Evolutionary conservation across 495 filamentous ascomycete genomes (phyloP).

Genomic region (Xylaria palmicola): DNA sequence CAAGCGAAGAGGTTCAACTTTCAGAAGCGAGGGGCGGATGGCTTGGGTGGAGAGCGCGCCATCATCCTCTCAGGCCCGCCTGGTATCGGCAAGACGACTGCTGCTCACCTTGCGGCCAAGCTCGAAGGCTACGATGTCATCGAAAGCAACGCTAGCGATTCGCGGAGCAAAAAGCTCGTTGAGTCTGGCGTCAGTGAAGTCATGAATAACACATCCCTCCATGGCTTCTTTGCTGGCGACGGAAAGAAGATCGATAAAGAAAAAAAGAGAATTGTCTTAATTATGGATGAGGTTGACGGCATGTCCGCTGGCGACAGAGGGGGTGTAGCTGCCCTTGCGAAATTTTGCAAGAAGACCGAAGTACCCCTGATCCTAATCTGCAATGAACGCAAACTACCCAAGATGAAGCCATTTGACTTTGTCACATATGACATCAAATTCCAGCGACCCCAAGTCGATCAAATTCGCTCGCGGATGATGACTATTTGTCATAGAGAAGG

Average conservation of each 20-base stretch:
- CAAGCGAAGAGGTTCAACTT: constrained; percentile 72
- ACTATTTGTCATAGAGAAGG: constrained; percentile 93
- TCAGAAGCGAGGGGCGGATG: constrained; percentile 76
- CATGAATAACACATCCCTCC: constrained; percentile 86
- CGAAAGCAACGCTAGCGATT: constrained; percentile 95
- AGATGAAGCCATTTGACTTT: constrained; percentile 96
- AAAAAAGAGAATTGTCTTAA: constrained; percentile 89
- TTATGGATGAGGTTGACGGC: constrained; percentile 99
- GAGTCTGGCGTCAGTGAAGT: constrained; percentile 83
- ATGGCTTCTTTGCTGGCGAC: constrained; percentile 87
- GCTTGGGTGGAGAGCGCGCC: constrained; percentile 71
- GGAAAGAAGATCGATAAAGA: constrained; percentile 73
- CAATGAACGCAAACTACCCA: constrained; percentile 87
- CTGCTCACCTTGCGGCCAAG: constrained; percentile 90
- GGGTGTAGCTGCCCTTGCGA: constrained; percentile 90
- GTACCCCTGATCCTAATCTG: constrained; percentile 97
- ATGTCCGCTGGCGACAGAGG: constrained; percentile 98
- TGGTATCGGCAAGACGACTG: constrained; percentile 97
- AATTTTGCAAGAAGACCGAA: constrained; percentile 90
- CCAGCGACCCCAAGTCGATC: constrained; percentile 80
- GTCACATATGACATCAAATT: constrained; percentile 85
- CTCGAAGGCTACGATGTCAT: constrained; percentile 90
- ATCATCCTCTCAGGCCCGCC: constrained; percentile 94
- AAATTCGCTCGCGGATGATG: constrained; percentile 84
- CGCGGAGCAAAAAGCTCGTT: constrained; percentile 95